Base-by-base conservation (phyloP, 2,329 filamentous ascomycete genomes). In the Blumeria graminis region DNA sequence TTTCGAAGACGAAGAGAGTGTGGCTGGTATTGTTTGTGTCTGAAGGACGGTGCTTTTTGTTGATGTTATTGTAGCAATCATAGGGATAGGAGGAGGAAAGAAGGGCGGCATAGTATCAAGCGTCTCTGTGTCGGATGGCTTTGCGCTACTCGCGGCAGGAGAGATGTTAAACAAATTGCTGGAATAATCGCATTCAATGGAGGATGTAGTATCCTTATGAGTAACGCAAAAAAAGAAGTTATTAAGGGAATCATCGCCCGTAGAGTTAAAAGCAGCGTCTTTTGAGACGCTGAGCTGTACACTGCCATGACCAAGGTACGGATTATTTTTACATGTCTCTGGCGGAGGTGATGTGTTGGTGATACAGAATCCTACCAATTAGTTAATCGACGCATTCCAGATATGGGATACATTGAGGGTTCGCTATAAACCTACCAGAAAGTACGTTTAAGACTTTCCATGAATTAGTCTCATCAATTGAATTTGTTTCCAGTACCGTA, bases 201-300 rank as follows among this genome's bases (percentile, higher is more conserved):
- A 35, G 9, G 10, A 6, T 11, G 28, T 38, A 22, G 55, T 18
- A 46, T 46, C 39, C 28, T 7, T 43, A 14, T 36, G 22, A 38
- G 55, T 34, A 14, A 48, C 34, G 22, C 55, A 56, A 34, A 56
- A 36, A 38, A 56, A 56, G 33, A 50, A 56, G 16, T 56, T 56
- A 7, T 16, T 33, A 36, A 56, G 28, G 1, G 33, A 38, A 28
- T 54, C 51, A n/a, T 39, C 34, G 6, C 34, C 51, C 36, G 51
- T 54, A n/a, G 14, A 13, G 10, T 54, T 54, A 18, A 54, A 54
- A 38, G 32, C 16, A 9, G 34, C 51, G 22, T 54, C 51, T 11
- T 22, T 54, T 9, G 33, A n/a, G 14, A 54, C 33, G 39, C n/a
- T 54, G 34, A 54, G 33, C 11, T 38, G 51, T 13, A 54, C n/a